Conservation (phyloP, 176 grass and related monocot genomes). For the Oryza australiensis region DNA sequence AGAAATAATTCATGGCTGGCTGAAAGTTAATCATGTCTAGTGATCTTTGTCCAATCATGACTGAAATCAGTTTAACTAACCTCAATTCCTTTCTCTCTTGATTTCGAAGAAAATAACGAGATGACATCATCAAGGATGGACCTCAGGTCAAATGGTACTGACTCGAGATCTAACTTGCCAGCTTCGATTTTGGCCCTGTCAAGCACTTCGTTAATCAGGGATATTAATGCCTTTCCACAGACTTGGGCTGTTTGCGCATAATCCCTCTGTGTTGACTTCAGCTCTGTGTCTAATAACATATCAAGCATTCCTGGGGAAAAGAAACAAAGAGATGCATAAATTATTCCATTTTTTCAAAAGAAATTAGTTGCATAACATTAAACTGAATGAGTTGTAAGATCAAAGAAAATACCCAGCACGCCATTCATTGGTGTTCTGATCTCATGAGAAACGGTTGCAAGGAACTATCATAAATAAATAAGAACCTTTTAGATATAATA, state of each 20-base stretch:
- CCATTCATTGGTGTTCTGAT: slow-evolving; percentile 99
- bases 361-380: slow-evolving; percentile 15
- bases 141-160: slow-evolving; percentile 78
- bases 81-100: slow-evolving; percentile 87
- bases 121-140: slow-evolving; percentile 90
- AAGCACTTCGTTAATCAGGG: slow-evolving; percentile 95
- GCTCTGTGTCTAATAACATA: slow-evolving; percentile 87
- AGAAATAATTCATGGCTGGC: slow-evolving; percentile 26
- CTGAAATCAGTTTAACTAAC: slow-evolving; percentile 35
- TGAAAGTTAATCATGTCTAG: not conserved
- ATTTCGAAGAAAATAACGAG: slow-evolving; percentile 77
- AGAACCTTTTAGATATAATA: slow-evolving; percentile 28
- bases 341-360: slow-evolving; percentile 20
- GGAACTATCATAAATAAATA: slow-evolving; percentile 71
- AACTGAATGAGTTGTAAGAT: slow-evolving; percentile 5
- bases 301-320: slow-evolving; percentile 82
- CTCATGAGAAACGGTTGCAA: slow-evolving; percentile 99
- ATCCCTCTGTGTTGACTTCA: slow-evolving; percentile 81
- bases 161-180: slow-evolving; percentile 80
- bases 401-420: slow-evolving; percentile 69
- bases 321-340: slow-evolving; percentile 16
- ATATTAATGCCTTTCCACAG: slow-evolving; percentile 90
- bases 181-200: slow-evolving; percentile 98
- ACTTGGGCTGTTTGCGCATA: slow-evolving; percentile 91
- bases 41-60: not conserved